Percentiles rank a stretch among this genome's conserved stretches.
These are phyloP conservation scores for Aphanoascus verrucosus DNA, from an alignment of 2,329 filamentous ascomycete species.

Conservation along the genomic window DNA sequence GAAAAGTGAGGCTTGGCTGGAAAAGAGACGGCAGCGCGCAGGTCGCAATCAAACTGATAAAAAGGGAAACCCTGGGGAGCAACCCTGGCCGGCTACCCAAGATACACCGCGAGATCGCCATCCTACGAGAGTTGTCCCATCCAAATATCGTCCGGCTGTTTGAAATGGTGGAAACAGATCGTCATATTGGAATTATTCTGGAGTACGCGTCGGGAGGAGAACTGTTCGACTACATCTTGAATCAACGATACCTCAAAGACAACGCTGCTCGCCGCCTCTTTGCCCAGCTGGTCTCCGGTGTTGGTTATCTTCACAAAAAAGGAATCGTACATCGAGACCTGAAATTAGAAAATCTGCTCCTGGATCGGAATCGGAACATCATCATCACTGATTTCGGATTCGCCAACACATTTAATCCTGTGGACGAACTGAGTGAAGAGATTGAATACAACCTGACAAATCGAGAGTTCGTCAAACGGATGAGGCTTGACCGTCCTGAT, in stretches of 20 bases:
- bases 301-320: constrained; percentile 96
- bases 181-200: constrained; percentile 94
- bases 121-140: constrained; percentile 76
- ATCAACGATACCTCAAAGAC: constrained; percentile 93
- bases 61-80: constrained; percentile 75
- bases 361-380: constrained; percentile 95
- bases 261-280: constrained; percentile 81
- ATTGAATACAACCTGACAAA: constrained; percentile 80
- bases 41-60: constrained; percentile 96
- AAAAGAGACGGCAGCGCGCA: constrained; percentile 87
- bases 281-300: constrained; percentile 88
- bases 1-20: constrained; percentile 97
- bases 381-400: constrained; percentile 99
- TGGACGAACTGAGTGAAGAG: constrained; percentile 78
- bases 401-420: constrained; percentile 88
- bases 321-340: constrained; percentile 95
- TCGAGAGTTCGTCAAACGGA: constrained; percentile 74
- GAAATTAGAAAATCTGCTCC: constrained; percentile 87
- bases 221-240: constrained; percentile 95
- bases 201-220: constrained; percentile 97
- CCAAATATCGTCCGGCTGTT: constrained; percentile 94
- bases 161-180: constrained; percentile 96
- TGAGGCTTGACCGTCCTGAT: constrained; percentile 72
- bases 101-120: constrained; percentile 93
- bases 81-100: constrained; percentile 87